Evolutionary conservation across 2,329 filamentous ascomycete species (phyloP).

Genomic region (Tolypocladium guangdongense): DNA sequence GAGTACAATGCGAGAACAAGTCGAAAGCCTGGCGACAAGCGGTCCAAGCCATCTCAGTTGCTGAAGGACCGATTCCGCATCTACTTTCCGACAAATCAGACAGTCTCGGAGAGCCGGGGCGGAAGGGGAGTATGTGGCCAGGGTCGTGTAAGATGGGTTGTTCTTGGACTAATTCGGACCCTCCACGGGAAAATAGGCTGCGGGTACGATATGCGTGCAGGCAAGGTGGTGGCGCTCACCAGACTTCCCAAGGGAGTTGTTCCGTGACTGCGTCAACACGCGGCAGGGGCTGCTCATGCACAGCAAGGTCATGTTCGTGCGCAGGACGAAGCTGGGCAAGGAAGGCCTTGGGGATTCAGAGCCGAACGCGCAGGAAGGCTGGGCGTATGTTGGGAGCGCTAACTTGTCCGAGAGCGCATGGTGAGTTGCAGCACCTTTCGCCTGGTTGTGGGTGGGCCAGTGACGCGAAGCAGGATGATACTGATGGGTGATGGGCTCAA

Average conservation of each 20-base stretch:
- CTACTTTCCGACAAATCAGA: constrained; percentile 70
- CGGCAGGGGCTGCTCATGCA: constrained; percentile 71
- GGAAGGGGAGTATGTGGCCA: constrained; percentile 36
- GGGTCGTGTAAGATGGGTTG: neutral
- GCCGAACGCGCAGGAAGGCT: constrained; percentile 31
- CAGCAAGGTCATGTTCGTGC: constrained; percentile 61
- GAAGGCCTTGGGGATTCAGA: constrained; percentile 4
- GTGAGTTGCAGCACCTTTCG: constrained; percentile 35
- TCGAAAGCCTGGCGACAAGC: constrained; percentile 13
- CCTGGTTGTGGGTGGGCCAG: constrained; percentile 1
- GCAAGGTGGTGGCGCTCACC: constrained; percentile 58
- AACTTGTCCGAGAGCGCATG: constrained; percentile 93
- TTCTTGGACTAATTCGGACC: constrained; percentile 9
- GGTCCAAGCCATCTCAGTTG: constrained; percentile 9
- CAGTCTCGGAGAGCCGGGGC: constrained; percentile 54
- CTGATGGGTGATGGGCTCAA: constrained; percentile 2
- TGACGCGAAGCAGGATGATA: neutral
- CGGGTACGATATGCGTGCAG: constrained; percentile 75
- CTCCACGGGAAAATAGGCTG: constrained; percentile 35
- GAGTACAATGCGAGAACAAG: constrained; percentile 30
- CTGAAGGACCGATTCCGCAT: constrained; percentile 50
- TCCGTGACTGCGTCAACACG: constrained; percentile 67
- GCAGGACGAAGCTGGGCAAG: constrained; percentile 8
- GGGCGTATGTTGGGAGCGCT: constrained; percentile 81
- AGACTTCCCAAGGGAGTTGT: constrained; percentile 58